Conservation (phyloP, 208 protist genomes). For the Naegleria gruberi region DNA sequence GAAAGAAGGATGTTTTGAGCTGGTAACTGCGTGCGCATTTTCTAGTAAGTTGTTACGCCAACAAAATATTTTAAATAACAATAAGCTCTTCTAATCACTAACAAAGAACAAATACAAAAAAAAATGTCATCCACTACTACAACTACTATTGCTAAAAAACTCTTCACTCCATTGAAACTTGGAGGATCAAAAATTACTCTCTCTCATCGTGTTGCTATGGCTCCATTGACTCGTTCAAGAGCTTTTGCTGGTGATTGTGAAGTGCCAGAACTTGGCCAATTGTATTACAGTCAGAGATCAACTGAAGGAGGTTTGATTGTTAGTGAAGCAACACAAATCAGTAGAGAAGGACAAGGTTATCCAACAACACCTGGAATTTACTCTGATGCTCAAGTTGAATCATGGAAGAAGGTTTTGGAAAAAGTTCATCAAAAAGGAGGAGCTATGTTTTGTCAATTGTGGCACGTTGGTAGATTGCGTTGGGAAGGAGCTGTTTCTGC, state of each 20-base stretch:
- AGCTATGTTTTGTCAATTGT: conserved; percentile 54
- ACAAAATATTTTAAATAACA: no score
- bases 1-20: no score
- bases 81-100: no score
- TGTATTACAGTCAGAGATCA: conserved; percentile 55
- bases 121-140: no score
- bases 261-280: not conserved
- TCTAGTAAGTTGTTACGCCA: no score
- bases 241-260: not conserved
- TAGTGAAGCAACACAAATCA: conserved; percentile 52
- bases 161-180: not conserved
- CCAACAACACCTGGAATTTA: conserved; percentile 51
- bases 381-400: conserved; percentile 46
- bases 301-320: conserved; percentile 56
- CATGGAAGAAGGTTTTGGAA: conserved; percentile 55
- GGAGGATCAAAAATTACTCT: not conserved
- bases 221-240: conserved; percentile 57
- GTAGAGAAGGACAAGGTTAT: conserved; percentile 45
- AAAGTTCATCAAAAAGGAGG: conserved; percentile 60
- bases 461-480: conserved; percentile 50
- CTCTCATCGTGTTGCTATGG: conserved; percentile 51
- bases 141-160: no score
- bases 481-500: not conserved
- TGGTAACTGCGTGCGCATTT: no score
- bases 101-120: no score